A percentile compares a stretch with the other conserved stretches of the same genome.
Conservation (phyloP, 116 monocot genomes). For the Posidonia oceanica region DNA sequence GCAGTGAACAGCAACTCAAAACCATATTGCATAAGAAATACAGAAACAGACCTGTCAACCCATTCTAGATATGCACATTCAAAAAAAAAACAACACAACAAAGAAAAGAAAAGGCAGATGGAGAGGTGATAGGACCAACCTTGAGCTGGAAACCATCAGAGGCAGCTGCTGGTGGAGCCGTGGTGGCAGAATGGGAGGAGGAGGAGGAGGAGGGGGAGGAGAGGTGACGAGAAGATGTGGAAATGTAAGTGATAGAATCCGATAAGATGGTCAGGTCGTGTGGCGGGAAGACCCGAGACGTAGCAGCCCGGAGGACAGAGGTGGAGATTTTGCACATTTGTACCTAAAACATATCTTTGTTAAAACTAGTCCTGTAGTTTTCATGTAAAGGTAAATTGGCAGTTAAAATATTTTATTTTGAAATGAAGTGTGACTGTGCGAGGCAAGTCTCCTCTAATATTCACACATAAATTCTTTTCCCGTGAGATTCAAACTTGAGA, state of each 20-base stretch:
- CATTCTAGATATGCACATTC: not conserved
- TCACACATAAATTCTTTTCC: too few relatives aligned
- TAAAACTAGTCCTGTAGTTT: too few relatives aligned
- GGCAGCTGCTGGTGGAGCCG: too few relatives aligned
- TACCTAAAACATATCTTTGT: not conserved
- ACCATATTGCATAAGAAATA: too few relatives aligned
- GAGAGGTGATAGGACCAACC: not conserved
- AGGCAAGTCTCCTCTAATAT: too few relatives aligned
- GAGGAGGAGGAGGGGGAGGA: not conserved
- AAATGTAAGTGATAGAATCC: not conserved
- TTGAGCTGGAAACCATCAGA: too few relatives aligned
- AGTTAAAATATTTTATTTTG: too few relatives aligned
- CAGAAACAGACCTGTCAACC: too few relatives aligned
- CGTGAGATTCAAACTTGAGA: too few relatives aligned
- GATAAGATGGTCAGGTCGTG: constrained; percentile 16
- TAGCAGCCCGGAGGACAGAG: not conserved
- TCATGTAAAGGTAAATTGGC: too few relatives aligned
- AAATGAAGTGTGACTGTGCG: too few relatives aligned
- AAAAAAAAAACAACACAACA: not conserved
- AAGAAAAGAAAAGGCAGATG: not conserved
- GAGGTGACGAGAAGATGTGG: not conserved
- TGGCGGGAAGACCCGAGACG: constrained; percentile 19
- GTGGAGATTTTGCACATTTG: not conserved
- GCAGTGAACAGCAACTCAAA: too few relatives aligned
- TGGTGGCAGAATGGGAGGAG: not conserved